Base-by-base conservation (phyloP, 2,329 filamentous ascomycete species). In the Talaromyces sp. region DNA sequence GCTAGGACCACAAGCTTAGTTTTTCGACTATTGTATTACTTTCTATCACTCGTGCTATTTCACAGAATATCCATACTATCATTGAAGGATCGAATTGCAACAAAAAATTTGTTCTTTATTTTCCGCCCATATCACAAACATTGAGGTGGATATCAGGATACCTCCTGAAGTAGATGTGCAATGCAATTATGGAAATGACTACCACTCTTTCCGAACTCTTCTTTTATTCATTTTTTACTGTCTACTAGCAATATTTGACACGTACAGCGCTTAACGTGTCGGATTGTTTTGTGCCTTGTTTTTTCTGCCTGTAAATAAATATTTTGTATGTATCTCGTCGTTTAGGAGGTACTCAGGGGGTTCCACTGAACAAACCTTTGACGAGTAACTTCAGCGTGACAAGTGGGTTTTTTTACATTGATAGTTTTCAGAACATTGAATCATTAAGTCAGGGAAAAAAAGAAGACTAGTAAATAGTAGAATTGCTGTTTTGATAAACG, bases 401-500 rank as follows among this genome's bases (percentile, higher is more conserved):
- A 25, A 25, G 44, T 11, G 17, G 13, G 44, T 25, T 47, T 4
- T 19, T 47, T 47, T 25, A 47, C 4, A 22, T 15, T 10, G 44
- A 19, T 47, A 47, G 44, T 47, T 47, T 47, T 25, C 44, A 47
- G 10, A 39, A n/a, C 5, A 39, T 39, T 47, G 22, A 25, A 22
- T 47, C 2, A 47, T 11, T 4, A 19, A 47, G n/a, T 25, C 7
- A 44, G 11, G 22, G 13, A 22, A 47, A 19, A 19, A 47, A 19
- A n/a, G 22, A 10, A 52, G 19, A 25, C 11, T 19, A 13, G 30
- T 30, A 30, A 30, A 30, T 17, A 11, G 3, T 28, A 10, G 13
- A 30, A 30, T 30, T 53, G 49, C 8, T 17, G 32, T 62, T 58
- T 25, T 52, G 52, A 36, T 17, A 65, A 77, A 77, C 76, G 73